These are phyloP conservation scores for Penicillium psychrosexuale DNA, from an alignment of 2,329 filamentous ascomycete genomes.

Conservation along the genomic window DNA sequence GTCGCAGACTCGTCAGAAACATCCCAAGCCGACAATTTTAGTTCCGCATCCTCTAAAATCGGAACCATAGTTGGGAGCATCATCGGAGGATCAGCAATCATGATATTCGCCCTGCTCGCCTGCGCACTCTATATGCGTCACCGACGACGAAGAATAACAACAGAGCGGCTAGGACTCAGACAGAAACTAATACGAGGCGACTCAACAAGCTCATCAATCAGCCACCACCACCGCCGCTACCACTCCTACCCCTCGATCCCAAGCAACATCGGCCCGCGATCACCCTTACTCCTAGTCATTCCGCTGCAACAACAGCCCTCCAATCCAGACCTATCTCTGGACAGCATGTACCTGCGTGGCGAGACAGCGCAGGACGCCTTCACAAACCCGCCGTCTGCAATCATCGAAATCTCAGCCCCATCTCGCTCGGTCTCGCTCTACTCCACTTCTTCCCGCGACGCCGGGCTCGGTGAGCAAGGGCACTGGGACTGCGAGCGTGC, in stretches of 20 bases:
- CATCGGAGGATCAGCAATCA: conserved; percentile 26
- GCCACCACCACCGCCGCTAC: conserved; percentile 1
- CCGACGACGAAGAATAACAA: conserved; percentile 14
- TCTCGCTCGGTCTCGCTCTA: conserved; percentile 15
- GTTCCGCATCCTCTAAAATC: conserved; percentile 4
- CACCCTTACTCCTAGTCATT: conserved; percentile 9
- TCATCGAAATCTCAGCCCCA: conserved; percentile 15
- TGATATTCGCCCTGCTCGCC: conserved; percentile 24
- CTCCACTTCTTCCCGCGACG: conserved; percentile 14
- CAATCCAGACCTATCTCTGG: conserved; percentile 8
- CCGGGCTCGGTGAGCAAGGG: background rate
- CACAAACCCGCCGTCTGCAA: conserved; percentile 5
- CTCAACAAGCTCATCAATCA: conserved; percentile 14
- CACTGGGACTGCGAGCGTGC: conserved; percentile 15
- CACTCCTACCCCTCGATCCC: conserved; percentile 7
- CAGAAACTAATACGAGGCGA: conserved; percentile 20
- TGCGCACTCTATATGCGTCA: conserved; percentile 24
- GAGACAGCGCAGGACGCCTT: background rate
- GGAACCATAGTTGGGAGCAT: conserved; percentile 30
- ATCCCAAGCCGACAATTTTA: background rate
- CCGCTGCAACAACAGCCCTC: conserved; percentile 5
- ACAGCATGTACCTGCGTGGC: background rate
- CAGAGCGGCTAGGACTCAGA: conserved; percentile 8
- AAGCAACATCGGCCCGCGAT: background rate
- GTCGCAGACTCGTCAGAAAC: background rate